Percentiles rank a stretch among this genome's conserved stretches.
phyloP scores from a whole-genome alignment of 192 early-diverging fungal genomes.

The Coemansia sp. region DNA sequence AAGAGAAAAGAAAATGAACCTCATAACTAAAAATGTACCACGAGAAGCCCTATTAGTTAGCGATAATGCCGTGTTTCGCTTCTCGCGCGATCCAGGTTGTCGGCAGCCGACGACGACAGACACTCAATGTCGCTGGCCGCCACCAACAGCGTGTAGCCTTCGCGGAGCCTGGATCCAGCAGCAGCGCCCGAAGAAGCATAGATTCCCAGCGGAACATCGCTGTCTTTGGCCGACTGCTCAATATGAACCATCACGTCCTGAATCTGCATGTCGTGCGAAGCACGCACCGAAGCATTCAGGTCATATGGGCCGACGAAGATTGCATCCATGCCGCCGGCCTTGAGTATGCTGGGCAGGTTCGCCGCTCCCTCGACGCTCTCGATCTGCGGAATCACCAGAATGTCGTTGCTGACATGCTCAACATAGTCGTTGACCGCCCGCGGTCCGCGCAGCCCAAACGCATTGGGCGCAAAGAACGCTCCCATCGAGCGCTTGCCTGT shows the following conservation, averaged over 20 bases:
- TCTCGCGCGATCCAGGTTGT: slow-evolving; percentile 45
- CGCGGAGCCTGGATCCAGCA: slow-evolving; percentile 24
- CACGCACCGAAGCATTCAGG: slow-evolving; percentile 31
- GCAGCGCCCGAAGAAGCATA: slow-evolving; percentile 38
- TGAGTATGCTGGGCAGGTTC: slow-evolving; percentile 41
- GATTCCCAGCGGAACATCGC: slow-evolving; percentile 46
- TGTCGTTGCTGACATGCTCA: slow-evolving; percentile 30
- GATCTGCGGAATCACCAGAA: slow-evolving; percentile 53
- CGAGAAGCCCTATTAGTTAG: slow-evolving; percentile 7
- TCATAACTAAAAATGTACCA: neutral
- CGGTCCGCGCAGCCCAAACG: slow-evolving; percentile 35
- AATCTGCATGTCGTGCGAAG: slow-evolving; percentile 24
- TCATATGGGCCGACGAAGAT: slow-evolving; percentile 45
- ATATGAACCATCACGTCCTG: slow-evolving; percentile 30
- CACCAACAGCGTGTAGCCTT: slow-evolving; percentile 47
- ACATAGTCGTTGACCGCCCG: slow-evolving; percentile 40
- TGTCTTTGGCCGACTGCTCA: slow-evolving; percentile 23
- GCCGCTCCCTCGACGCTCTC: slow-evolving; percentile 42
- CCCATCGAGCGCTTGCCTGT: slow-evolving; percentile 41
- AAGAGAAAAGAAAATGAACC: neutral
- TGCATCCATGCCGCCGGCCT: slow-evolving; percentile 38
- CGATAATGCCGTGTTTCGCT: slow-evolving; percentile 27
- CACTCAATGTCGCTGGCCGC: slow-evolving; percentile 48
- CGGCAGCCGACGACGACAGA: slow-evolving; percentile 36
- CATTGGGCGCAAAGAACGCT: slow-evolving; percentile 35